These are phyloP conservation scores for Pneumocystis murina DNA, from an alignment of 1,139 yeast genomes.

Conservation along the genomic window DNA sequence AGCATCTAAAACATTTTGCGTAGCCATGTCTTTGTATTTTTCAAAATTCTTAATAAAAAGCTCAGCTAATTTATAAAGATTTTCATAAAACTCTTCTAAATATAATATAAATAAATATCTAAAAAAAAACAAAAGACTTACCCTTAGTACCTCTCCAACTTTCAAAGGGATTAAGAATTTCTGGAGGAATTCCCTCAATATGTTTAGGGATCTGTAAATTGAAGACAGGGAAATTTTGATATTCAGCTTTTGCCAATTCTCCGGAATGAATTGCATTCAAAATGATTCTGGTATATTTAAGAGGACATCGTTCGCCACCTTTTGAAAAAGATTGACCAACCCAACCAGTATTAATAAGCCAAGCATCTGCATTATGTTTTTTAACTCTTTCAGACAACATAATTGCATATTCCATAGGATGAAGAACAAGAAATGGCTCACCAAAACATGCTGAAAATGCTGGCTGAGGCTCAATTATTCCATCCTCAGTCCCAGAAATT, in stretches of 20 bases:
- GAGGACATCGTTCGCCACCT: constrained; percentile 96
- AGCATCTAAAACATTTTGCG: constrained; percentile 78
- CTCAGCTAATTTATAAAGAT: constrained; percentile 59
- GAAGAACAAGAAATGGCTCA: constrained; percentile 95
- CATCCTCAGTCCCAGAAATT: constrained; percentile 99
- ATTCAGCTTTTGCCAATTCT: constrained; percentile 62
- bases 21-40: constrained; percentile 71
- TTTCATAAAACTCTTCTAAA: constrained; percentile 34
- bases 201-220: constrained; percentile 75
- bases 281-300: constrained; percentile 94
- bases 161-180: constrained; percentile 72
- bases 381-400: constrained; percentile 89
- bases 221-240: constrained; percentile 73
- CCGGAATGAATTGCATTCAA: constrained; percentile 93
- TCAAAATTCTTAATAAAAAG: constrained; percentile 76
- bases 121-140: constrained; percentile 18
- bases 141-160: constrained; percentile 47
- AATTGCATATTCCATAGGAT: constrained; percentile 96
- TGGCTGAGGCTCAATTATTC: constrained; percentile 96
- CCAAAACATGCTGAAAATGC: constrained; percentile 98
- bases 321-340: constrained; percentile 82
- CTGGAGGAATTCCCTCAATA: constrained; percentile 70
- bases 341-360: constrained; percentile 98
- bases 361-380: constrained; percentile 78
- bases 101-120: neutral